phyloP scores from a whole-genome alignment of 1,284 basidiomycete species.

The Austropuccinia psidii region DNA sequence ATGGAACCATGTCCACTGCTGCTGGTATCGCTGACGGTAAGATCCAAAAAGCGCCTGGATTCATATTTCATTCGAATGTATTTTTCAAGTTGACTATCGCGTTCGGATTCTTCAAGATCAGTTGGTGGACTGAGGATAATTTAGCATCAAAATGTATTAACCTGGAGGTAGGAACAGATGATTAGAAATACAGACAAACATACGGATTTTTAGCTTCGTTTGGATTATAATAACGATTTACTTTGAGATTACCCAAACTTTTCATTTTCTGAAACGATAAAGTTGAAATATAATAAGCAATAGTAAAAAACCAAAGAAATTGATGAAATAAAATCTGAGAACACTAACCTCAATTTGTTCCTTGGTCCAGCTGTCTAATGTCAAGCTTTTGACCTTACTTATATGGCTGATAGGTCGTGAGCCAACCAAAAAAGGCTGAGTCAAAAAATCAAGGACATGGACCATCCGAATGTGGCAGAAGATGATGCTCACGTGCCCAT shows the following conservation, averaged over 20 bases:
- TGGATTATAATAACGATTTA: constrained; percentile 45
- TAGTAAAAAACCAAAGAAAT: not conserved
- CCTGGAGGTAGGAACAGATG: not conserved
- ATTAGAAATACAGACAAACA: not conserved
- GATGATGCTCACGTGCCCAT: constrained; percentile 42
- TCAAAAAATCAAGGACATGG: not conserved
- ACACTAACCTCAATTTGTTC: constrained; percentile 46
- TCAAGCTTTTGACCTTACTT: constrained; percentile 48
- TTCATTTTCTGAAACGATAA: constrained; percentile 43
- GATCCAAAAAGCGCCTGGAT: constrained; percentile 31
- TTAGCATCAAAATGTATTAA: not conserved
- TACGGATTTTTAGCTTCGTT: constrained; percentile 44
- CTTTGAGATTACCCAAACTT: constrained; percentile 44
- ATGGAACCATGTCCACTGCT: not conserved
- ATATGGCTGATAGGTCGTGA: constrained; percentile 42
- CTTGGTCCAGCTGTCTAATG: constrained; percentile 47
- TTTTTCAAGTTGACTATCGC: constrained; percentile 47
- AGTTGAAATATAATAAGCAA: not conserved
- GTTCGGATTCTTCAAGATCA: constrained; percentile 46
- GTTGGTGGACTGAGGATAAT: constrained; percentile 44
- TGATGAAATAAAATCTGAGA: not conserved
- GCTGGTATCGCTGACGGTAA: not conserved
- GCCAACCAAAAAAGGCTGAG: not conserved
- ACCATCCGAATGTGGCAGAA: no score
- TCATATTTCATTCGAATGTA: constrained; percentile 49